Conservation (phyloP, 1,139 yeast genomes). For the Williopsis jadinii region DNA sequence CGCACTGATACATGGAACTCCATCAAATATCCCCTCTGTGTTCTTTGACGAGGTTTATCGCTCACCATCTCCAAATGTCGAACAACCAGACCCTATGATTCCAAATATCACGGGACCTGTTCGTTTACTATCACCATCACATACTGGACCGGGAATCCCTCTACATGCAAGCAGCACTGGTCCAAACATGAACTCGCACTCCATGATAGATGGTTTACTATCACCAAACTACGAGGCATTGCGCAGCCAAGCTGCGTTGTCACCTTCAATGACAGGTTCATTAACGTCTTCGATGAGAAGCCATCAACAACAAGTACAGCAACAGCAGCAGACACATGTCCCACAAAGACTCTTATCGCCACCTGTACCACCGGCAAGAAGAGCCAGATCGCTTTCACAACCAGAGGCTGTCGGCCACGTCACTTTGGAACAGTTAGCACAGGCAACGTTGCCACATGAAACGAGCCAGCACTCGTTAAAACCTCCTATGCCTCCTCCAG, state of each 20-base stretch:
- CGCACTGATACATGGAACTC: slow-evolving; percentile 52
- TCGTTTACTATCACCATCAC: slow-evolving; percentile 14
- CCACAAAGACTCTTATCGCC: not conserved
- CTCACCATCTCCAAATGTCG: slow-evolving; percentile 8
- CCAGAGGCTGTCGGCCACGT: slow-evolving; percentile 5
- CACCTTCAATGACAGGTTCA: slow-evolving; percentile 52
- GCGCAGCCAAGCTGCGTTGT: slow-evolving; percentile 26
- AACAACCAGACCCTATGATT: slow-evolving; percentile 7
- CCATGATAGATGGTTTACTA: slow-evolving; percentile 4
- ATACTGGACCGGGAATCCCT: slow-evolving; percentile 15
- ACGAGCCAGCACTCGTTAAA: slow-evolving; percentile 14
- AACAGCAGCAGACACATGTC: not conserved
- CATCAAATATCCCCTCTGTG: slow-evolving; percentile 38
- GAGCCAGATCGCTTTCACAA: slow-evolving; percentile 3
- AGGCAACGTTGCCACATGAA: not conserved
- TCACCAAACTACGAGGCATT: slow-evolving; percentile 11
- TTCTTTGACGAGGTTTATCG: slow-evolving; percentile 18
- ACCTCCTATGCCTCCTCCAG: slow-evolving; percentile 1
- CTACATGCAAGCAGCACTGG: not conserved
- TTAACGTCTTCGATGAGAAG: slow-evolving; percentile 24
- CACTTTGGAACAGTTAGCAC: not conserved
- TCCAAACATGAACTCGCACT: not conserved
- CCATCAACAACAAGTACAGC: not conserved
- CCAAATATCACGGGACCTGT: slow-evolving; percentile 11
- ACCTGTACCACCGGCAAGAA: not conserved